A percentile compares a stretch with the other conserved stretches of the same genome.
Conservation (phyloP, 768 basidiomycete species). For the Tylopilus rubrobrunneus region DNA sequence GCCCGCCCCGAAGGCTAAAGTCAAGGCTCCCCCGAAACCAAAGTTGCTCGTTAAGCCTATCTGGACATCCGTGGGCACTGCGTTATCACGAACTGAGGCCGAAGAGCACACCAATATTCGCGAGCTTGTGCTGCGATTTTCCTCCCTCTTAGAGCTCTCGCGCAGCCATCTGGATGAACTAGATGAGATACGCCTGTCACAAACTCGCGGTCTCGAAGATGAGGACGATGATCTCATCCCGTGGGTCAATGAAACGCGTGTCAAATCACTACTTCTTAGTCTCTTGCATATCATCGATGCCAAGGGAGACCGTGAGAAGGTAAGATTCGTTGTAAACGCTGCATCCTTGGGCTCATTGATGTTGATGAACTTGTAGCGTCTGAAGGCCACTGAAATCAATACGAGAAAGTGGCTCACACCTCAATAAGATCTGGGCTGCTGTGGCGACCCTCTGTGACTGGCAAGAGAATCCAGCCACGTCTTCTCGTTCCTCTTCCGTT, state of each 20-base stretch:
- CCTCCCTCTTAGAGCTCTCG: constrained; percentile 44
- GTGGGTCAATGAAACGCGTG: constrained; percentile 67
- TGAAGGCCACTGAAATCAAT: constrained; percentile 49
- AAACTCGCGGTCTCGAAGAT: constrained; percentile 34
- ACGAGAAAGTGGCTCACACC: constrained; percentile 47
- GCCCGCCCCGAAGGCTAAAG: constrained; percentile 18
- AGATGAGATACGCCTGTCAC: constrained; percentile 45
- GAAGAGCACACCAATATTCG: constrained; percentile 67
- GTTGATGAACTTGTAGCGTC: constrained; percentile 7
- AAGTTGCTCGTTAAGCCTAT: constrained; percentile 42
- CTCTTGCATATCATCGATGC: constrained; percentile 52
- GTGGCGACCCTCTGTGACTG: constrained; percentile 47
- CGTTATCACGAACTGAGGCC: constrained; percentile 43
- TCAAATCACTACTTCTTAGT: constrained; percentile 59
- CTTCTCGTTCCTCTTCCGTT: constrained; percentile 11
- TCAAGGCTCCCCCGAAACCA: constrained; percentile 28
- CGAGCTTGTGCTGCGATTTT: constrained; percentile 70
- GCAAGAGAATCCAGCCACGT: constrained; percentile 17
- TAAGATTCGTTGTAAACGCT: constrained; percentile 3
- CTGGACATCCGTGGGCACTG: constrained; percentile 51
- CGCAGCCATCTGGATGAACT: constrained; percentile 60
- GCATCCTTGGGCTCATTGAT: background rate
- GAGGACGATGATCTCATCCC: constrained; percentile 35
- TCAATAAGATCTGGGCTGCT: constrained; percentile 61
- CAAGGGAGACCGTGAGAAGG: constrained; percentile 38